A percentile compares a stretch with the other conserved stretches of the same genome.
Evolutionary conservation across 2,329 filamentous ascomycete species (phyloP).

Genomic region (Aspergillus neotritici): DNA sequence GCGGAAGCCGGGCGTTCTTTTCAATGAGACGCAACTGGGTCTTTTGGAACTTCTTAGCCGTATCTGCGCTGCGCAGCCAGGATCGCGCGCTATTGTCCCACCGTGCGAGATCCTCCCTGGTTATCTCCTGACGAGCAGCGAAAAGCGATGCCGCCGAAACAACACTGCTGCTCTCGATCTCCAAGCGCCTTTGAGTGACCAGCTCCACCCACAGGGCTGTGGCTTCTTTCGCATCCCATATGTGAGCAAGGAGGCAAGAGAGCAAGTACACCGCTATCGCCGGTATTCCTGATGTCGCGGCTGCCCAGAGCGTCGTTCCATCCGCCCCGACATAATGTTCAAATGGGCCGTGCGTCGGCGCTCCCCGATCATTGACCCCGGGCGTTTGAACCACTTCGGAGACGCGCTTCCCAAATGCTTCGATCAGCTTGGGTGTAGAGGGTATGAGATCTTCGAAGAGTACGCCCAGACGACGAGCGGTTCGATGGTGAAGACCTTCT

Average conservation of each 20-base stretch:
- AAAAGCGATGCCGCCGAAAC: no score
- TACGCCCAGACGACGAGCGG: slow-evolving; percentile 36
- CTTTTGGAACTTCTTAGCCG: no score
- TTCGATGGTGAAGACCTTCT: slow-evolving; percentile 31
- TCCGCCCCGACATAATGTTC: slow-evolving; percentile 1
- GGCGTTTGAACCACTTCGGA: slow-evolving; percentile 9
- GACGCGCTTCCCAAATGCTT: slow-evolving; percentile 15
- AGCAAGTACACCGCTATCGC: not conserved
- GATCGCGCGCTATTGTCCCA: no score
- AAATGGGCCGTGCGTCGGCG: not conserved
- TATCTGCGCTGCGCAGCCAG: no score
- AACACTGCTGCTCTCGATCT: no score
- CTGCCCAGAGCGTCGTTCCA: slow-evolving; percentile 1
- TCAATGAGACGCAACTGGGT: no score
- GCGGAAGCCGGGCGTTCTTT: no score
- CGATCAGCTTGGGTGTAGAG: slow-evolving; percentile 27
- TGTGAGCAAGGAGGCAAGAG: slow-evolving; percentile 1
- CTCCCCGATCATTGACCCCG: no score
- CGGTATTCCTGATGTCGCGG: not conserved
- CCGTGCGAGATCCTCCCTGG: no score
- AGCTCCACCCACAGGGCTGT: no score
- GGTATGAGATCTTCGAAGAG: slow-evolving; percentile 36
- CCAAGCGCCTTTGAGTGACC: no score
- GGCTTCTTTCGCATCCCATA: not conserved
- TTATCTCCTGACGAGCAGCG: no score